Base-by-base conservation (phyloP, 1,284 basidiomycete genomes). In the Moesziomyces parantarcticus region DNA sequence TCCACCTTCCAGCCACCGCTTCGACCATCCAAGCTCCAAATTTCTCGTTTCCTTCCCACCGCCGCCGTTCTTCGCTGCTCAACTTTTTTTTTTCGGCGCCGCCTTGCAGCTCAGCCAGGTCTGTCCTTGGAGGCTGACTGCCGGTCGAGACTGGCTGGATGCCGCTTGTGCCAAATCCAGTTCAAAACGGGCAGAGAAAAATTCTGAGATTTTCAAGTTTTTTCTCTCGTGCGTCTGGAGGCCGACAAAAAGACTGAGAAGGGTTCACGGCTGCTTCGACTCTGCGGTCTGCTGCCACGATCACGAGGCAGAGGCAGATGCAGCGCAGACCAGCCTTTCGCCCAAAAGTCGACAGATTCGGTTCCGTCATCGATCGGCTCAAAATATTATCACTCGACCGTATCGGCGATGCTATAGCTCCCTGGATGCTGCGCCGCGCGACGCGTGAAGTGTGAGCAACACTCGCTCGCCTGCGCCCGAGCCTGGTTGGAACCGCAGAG, bases 121-220 rank as follows among this genome's bases (percentile, higher is more conserved):
- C 1, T 2, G 41, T 5, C 22, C n/a, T 21, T 14, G 41, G 36
- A 39, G 36, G 36, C 29, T 5, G 29, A n/a, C 36, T 18, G 16
- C 29, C 11, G 10, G 3, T 11, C 36, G 16, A 39, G 36, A 43
- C n/a, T 11, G 22, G 41, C 41, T 8, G n/a, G 22, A 20, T 3
- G 16, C 22, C 10, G 18, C 41, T n/a, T 39, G 16, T 5, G 16
- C 36, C 16, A 39, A 39, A 14, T 18, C 16, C 44, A 60, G 64
- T 45, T 52, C 50, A 34, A 32, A 45, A 50, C 29, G 21, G 22
- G 49, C 22, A 42, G 50, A 58, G 58, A 68, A 56, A 68, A 67
- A 64, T 68, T 61, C 64, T 60, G 44, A 61, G 65, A 64, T 68
- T 58, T 59, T 51, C 51, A 68, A 67, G 52, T 63, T 62, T 67